Conservation (phyloP, 148 eudicot genomes). For the Rhododendron ferrugineum region DNA sequence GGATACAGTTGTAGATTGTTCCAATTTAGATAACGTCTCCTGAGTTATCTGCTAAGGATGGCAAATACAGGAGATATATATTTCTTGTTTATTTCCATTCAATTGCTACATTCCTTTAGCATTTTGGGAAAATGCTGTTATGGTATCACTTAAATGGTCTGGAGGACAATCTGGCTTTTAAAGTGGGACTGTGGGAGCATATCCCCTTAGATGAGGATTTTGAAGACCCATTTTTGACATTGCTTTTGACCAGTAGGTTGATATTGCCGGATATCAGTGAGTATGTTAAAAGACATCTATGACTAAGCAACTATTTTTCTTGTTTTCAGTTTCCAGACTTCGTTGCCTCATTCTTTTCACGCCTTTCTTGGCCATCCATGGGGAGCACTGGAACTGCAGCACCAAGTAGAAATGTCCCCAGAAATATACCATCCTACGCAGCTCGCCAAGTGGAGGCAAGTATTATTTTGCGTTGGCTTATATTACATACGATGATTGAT, state of each 20-base stretch:
- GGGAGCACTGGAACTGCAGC: slow-evolving; percentile 49
- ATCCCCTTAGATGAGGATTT: neutral
- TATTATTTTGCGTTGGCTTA: slow-evolving; percentile 9
- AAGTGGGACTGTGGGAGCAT: neutral
- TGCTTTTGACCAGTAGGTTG: neutral
- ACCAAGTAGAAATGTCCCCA: slow-evolving; percentile 51
- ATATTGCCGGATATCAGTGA: neutral
- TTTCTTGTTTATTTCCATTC: neutral
- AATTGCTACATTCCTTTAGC: neutral
- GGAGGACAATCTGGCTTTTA: neutral
- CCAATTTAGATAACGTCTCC: neutral
- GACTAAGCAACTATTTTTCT: neutral
- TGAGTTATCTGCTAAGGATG: slow-evolving; percentile 3
- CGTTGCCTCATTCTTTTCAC: slow-evolving; percentile 70
- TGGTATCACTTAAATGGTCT: neutral
- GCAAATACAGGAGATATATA: neutral
- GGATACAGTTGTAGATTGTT: neutral
- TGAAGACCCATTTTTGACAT: neutral
- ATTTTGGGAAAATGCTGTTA: neutral
- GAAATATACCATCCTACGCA: slow-evolving; percentile 42
- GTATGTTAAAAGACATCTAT: neutral
- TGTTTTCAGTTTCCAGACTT: slow-evolving; percentile 70
- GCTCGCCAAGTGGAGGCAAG: slow-evolving; percentile 83
- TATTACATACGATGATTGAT: neutral
- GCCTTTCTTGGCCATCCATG: slow-evolving; percentile 62